Conservation (phyloP, 1,139 yeast genomes). For the Blastobotrys malaysiensis region DNA sequence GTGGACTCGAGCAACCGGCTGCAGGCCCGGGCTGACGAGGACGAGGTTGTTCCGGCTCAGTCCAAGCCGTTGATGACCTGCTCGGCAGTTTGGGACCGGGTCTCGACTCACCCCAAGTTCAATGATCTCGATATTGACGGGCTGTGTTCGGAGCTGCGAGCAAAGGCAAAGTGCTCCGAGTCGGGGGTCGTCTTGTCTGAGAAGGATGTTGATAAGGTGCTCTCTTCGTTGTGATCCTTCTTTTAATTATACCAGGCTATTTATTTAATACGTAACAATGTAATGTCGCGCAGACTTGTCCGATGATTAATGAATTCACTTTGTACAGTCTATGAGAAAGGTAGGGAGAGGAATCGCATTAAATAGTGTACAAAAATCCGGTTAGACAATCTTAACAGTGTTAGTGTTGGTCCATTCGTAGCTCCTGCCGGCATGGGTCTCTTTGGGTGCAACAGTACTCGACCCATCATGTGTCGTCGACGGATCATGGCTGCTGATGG, state of each 20-base stretch:
- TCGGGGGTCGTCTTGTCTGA: constrained; percentile 81
- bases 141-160: constrained; percentile 77
- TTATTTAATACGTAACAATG: constrained; percentile 28
- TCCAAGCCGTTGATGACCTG: constrained; percentile 51
- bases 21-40: constrained; percentile 32
- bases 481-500: constrained; percentile 1
- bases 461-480: not conserved
- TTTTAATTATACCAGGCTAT: constrained; percentile 8
- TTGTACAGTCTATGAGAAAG: no score
- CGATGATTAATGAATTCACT: not conserved
- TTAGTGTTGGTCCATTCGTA: not conserved
- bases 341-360: not conserved
- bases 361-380: not conserved
- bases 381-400: not conserved
- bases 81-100: constrained; percentile 94
- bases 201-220: constrained; percentile 64
- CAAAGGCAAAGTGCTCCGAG: constrained; percentile 95
- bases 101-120: constrained; percentile 88
- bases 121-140: constrained; percentile 92
- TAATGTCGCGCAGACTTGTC: not conserved
- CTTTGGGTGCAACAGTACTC: not conserved
- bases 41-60: constrained; percentile 29
- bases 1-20: constrained; percentile 2
- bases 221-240: constrained; percentile 32
- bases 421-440: not conserved